Evolutionary conservation across 306 rosid species (phyloP).

Genomic region (Rosa lucieae): DNA sequence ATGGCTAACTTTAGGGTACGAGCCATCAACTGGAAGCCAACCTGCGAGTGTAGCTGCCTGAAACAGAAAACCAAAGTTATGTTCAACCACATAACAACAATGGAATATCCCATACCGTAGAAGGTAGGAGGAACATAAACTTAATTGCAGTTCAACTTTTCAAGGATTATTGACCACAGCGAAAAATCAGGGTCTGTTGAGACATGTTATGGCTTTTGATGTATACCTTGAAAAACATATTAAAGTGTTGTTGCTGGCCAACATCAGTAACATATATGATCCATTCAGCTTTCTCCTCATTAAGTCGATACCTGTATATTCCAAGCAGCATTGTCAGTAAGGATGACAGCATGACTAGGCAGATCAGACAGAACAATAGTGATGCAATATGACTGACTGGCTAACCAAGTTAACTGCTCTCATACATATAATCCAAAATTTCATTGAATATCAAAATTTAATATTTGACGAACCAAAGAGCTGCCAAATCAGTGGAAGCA

Average conservation of each 20-base stretch:
- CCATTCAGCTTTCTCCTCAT: conserved; percentile 92
- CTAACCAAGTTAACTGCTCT: neutral
- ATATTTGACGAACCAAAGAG: conserved; percentile 63
- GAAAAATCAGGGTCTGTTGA: conserved; percentile 6
- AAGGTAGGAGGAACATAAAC: neutral
- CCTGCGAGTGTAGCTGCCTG: conserved; percentile 90
- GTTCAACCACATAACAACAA: conserved; percentile 22
- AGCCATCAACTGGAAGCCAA: conserved; percentile 67
- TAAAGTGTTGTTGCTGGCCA: conserved; percentile 95
- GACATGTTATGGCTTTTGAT: conserved; percentile 17
- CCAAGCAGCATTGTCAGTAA: conserved; percentile 31
- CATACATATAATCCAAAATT: conserved; percentile 1
- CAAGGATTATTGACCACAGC: neutral
- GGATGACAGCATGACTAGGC: conserved; percentile 4
- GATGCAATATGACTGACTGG: neutral
- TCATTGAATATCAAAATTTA: conserved; percentile 4
- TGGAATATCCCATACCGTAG: conserved; percentile 1
- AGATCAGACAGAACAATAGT: neutral
- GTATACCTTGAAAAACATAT: conserved; percentile 88
- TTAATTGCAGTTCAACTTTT: neutral
- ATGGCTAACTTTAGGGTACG: conserved; percentile 72
- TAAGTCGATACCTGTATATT: conserved; percentile 76
- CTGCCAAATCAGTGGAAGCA: conserved; percentile 88
- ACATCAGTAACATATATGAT: conserved; percentile 89
- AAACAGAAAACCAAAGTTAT: conserved; percentile 29